Base-by-base conservation (phyloP, 805 yeast species). In the Suhomyces vadensis region DNA sequence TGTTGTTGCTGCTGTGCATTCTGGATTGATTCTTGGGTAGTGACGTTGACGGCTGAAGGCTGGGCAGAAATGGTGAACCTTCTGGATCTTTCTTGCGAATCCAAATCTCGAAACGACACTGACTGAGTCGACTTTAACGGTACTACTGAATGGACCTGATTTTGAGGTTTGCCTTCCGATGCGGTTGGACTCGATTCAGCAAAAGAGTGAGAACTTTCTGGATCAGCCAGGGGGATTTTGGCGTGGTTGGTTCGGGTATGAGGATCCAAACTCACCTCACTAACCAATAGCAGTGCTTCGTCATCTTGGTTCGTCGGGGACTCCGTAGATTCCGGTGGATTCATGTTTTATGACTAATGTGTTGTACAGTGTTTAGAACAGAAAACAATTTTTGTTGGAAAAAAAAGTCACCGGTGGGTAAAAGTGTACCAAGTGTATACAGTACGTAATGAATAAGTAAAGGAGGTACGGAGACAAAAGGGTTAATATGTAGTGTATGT, bases 41-140 rank as follows among this genome's bases (percentile, higher is more conserved):
- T 39, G 8, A 66, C 49, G 41, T 60, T 66, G 7, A 57, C 62
- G 6, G 65, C 45, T 24, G 73, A 69, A 3, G 77, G 77, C 43
- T 71, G 74, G 2, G 77, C 72, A 6, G 69, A 61, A 17, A 71
- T 71, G 7, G 75, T 70, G 53, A 71, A 71, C 24, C 77, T 51
- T 37, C 75, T 52, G 9, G 67, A 54, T 35, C 68, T 57, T 35
- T 71, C 77, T 41, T 58, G 66, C 17, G 49, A 52, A 37, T 66
- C 68, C 35, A 58, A 50, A 41, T 67, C 73, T 21, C 65, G 61
- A 44, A 71, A 71, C 4, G 72, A 65, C 14, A 69, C 74, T 11
- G 60, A 48, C 36, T 50, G 52, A 29, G 31, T 19, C 16, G 48
- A 26, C 11, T 31, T 40, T 9, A 43, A 17, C 16, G 48, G 45